Evolutionary conservation across 2,329 filamentous ascomycete species (phyloP), one percentile per base, ranked within the genome.

Genomic region (Capronia epimyces): DNA sequence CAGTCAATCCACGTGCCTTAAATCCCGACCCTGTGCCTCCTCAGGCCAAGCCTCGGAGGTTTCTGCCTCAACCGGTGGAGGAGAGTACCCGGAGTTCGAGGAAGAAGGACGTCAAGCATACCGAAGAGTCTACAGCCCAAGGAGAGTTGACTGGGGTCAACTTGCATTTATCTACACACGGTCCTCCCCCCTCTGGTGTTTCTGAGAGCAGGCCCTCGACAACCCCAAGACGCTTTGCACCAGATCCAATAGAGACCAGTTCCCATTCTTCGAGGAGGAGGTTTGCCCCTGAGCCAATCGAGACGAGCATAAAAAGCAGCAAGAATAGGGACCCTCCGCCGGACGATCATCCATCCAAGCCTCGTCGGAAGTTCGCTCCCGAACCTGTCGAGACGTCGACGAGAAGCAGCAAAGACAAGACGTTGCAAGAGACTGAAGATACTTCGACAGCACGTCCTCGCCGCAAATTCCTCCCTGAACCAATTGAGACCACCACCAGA

Each of bases 391-490:
- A 76, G 58, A 74, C 67, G 3, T 66, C 66, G 3, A 66, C 67
- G 18, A 67, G 68, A 50, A 74, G 67, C 16, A 56, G 43, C 46
- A 57, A 56, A 27, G 53, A 56, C 44, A 61, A 61, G 46, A 54
- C 53, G 46, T 5, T 45, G 2, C 41, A 49, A 18, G 52, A 50
- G 25, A 34, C 15, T 13, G 49, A 49, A 25, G 68, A 58, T 67
- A 68, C 31, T n/a, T 39, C 31, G 16, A 46, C 55, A 8, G 27
- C 46, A 34, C 69, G 71, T 59, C 68, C 75, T 44, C 73, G 75
- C 57, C 74, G 79, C 63, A 80, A 80, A 61, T 87, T 87, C 69
- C 75, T 72, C 36, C 83, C 84, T 27, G 77, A 86, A 48, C 84
- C 84, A 13, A 80, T 89, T 57, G 86, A 89, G 67, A 89, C 85